A percentile compares a stretch with the other conserved stretches of the same genome.
These are phyloP conservation scores for Immersiporthe knoxdaviesiana DNA, from an alignment of 2,329 filamentous ascomycete genomes.

Conservation along the genomic window DNA sequence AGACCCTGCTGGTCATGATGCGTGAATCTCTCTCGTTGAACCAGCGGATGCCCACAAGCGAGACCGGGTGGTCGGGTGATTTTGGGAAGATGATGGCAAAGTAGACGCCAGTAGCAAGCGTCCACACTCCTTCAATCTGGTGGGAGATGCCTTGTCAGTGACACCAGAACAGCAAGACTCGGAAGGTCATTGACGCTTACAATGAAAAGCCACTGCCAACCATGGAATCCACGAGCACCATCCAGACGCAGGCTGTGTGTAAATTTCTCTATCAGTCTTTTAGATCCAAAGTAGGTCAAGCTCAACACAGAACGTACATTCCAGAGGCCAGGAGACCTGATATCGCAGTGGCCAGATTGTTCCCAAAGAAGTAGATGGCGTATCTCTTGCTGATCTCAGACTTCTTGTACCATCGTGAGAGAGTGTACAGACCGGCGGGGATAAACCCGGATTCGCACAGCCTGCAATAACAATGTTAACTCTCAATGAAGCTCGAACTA, in stretches of 20 bases:
- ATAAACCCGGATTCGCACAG: slow-evolving; percentile 49
- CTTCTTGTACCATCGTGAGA: slow-evolving; percentile 52
- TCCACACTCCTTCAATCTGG: slow-evolving; percentile 44
- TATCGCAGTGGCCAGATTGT: slow-evolving; percentile 45
- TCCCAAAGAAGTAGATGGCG: slow-evolving; percentile 50
- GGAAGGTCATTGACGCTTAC: slow-evolving; percentile 21
- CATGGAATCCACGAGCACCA: slow-evolving; percentile 36
- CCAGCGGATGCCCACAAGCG: slow-evolving; percentile 17
- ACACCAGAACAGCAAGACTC: background rate
- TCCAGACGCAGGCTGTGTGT: slow-evolving; percentile 37
- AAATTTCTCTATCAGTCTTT: background rate
- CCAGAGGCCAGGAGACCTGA: slow-evolving; percentile 48
- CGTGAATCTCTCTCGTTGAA: slow-evolving; percentile 35
- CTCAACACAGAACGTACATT: slow-evolving; percentile 33
- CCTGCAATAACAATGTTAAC: too few species aligned
- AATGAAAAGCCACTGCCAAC: slow-evolving; percentile 43
- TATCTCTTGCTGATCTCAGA: slow-evolving; percentile 51
- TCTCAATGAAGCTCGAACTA: too few species aligned
- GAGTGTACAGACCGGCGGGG: slow-evolving; percentile 50
- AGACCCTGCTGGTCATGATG: slow-evolving; percentile 41
- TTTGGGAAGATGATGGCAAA: slow-evolving; percentile 40
- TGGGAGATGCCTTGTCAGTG: background rate
- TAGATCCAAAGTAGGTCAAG: background rate
- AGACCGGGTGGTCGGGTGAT: slow-evolving; percentile 22
- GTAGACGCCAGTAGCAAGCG: slow-evolving; percentile 38